Base-by-base conservation (phyloP, 2,329 filamentous ascomycete genomes). In the Chrysoporthe deuterocubensis region DNA sequence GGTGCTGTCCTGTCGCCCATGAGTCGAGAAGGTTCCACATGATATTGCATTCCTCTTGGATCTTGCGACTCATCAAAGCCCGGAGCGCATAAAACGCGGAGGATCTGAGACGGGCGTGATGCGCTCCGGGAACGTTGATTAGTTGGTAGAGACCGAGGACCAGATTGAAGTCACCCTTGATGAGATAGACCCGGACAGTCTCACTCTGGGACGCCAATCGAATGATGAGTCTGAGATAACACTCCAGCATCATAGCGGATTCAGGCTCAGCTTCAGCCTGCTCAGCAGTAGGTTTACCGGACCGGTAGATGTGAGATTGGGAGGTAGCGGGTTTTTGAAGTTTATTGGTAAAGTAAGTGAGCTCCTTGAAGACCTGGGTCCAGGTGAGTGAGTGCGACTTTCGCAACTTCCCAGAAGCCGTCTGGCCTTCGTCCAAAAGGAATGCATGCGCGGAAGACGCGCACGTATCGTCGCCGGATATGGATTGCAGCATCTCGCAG, bases 221-320 rank as follows among this genome's bases (percentile, higher is more conserved):
- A 3, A 93, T 89, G 73, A 97, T 92, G 5, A 99, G 85, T 42
- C 95, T 89, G 64, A 99, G 84, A 76, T 98, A 98, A 73, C 93
- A 95, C 76, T 97, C 94, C 40, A 99, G 84, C 93, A 99, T 97
- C 80, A 97, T 92, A n/a, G 91, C 90, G 52, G 93, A 96, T 78
- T 99, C 96, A 4, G 94, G 92, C 76, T 97, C 95, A 40, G 86
- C 84, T 76, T 97, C 94, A 69, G 93, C 89, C 69, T 91, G 86
- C 57, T 91, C 89, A 21, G 82, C 83, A 56, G 87, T 82, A 58
- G 87, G 82, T 76, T 92, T 90, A 59, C 86, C 85, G 65, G 85
- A 78, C 69, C 89, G 85, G 73, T 87, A 86, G 18, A 84, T 76
- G 16, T 85, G 79, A 21, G 80, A 76, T 70, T 88, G 89, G 63